Conservation (phyloP, 441 rosid species). For the Arabidopsis hybrid region DNA sequence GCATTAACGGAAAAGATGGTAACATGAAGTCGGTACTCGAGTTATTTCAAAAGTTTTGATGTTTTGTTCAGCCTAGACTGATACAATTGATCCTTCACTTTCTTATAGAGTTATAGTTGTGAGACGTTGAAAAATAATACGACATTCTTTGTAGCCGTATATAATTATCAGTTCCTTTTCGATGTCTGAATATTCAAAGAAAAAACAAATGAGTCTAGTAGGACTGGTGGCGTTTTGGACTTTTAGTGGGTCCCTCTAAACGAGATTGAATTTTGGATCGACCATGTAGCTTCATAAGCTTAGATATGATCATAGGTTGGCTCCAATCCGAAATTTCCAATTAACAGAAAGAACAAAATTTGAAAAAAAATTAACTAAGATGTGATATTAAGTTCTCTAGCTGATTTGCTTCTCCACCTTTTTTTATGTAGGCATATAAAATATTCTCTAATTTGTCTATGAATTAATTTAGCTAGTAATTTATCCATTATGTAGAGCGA, state of each 20-base stretch:
- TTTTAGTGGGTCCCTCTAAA: background rate
- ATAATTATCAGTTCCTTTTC: background rate
- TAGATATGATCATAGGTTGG: background rate
- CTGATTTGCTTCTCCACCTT: slow-evolving; percentile 9
- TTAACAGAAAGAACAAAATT: no score
- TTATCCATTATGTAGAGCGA: slow-evolving; percentile 46
- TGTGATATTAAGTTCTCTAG: background rate
- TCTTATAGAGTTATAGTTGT: background rate
- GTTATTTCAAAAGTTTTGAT: no score
- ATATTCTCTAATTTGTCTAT: background rate
- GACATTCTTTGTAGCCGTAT: background rate
- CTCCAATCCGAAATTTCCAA: no score
- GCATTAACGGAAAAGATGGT: background rate
- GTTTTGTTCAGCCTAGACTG: no score
- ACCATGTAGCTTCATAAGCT: background rate
- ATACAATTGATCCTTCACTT: no score
- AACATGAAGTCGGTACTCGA: background rate
- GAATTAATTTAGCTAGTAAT: background rate
- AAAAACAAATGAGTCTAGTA: background rate
- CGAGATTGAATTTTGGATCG: background rate
- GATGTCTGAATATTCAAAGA: background rate
- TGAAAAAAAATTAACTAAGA: no score
- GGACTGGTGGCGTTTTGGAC: background rate
- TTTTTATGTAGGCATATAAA: background rate
- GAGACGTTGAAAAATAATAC: background rate